Evolutionary conservation across 306 rosid genomes (phyloP).

Genomic region (Boehmeria nivea): DNA sequence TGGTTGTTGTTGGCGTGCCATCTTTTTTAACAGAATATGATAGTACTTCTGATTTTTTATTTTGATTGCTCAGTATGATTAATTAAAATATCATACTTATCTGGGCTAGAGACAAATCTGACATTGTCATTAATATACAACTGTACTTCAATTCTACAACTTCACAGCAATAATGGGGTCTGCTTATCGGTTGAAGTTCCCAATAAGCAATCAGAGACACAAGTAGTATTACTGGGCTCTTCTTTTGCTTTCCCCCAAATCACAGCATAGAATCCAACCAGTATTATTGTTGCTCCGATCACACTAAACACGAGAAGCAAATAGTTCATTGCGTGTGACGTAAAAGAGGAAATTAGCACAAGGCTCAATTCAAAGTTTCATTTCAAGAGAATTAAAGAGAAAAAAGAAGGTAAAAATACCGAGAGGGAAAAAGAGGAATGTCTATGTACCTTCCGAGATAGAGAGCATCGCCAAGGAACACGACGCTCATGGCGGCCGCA

Average conservation of each 20-base stretch:
- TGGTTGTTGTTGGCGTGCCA: too few relatives aligned
- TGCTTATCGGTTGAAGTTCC: background rate
- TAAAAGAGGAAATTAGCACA: background rate
- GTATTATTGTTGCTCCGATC: constrained; percentile 1
- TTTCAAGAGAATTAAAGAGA: too few relatives aligned
- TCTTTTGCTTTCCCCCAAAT: constrained; percentile 4
- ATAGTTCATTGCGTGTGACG: too few relatives aligned
- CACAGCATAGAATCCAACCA: background rate
- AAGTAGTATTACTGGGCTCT: too few relatives aligned
- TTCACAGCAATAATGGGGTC: background rate
- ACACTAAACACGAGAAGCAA: constrained; percentile 16
- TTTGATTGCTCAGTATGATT: too few relatives aligned
- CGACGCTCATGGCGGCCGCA: constrained; percentile 38
- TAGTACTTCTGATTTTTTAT: too few relatives aligned
- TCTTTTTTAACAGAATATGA: too few relatives aligned
- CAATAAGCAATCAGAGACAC: too few relatives aligned
- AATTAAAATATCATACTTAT: too few relatives aligned
- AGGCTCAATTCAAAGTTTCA: background rate
- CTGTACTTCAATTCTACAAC: background rate
- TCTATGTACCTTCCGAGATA: constrained; percentile 35
- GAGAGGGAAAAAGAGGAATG: too few relatives aligned
- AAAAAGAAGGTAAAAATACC: background rate
- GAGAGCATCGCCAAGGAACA: constrained; percentile 48
- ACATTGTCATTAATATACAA: too few relatives aligned
- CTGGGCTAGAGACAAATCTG: too few relatives aligned